Percentiles rank a stretch among this genome's conserved stretches.
Evolutionary conservation across 2,329 filamentous ascomycete species (phyloP).

Genomic region (Diplodia scrobiculata): DNA sequence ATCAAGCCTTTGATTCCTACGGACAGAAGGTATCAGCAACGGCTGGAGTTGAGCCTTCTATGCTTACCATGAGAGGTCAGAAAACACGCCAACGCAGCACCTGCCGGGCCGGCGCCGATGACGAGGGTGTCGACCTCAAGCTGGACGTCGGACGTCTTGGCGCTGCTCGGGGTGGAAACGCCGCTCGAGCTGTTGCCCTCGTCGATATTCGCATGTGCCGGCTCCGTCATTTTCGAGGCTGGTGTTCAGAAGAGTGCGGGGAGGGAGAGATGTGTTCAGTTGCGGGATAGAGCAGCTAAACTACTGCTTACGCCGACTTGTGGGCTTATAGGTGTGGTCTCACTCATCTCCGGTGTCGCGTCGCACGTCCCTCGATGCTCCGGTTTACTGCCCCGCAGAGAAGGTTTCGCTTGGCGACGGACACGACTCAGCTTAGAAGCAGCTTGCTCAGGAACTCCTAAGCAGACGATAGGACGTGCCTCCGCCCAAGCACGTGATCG

Average conservation of each 20-base stretch:
- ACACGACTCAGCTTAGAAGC: slow-evolving; percentile 14
- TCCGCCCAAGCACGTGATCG: neutral
- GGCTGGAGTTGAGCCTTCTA: neutral
- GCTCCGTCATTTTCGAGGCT: neutral
- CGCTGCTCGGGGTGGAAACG: neutral
- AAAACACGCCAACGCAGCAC: slow-evolving; percentile 59
- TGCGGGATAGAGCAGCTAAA: neutral
- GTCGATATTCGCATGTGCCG: neutral
- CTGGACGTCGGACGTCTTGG: neutral
- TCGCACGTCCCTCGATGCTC: slow-evolving; percentile 3
- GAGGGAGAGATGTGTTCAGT: neutral
- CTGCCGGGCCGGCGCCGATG: slow-evolving; percentile 58
- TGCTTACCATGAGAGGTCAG: slow-evolving; percentile 51
- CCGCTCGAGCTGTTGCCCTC: slow-evolving; percentile 1
- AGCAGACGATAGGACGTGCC: slow-evolving; percentile 4
- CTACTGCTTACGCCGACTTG: neutral
- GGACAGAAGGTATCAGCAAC: neutral
- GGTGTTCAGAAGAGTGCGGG: neutral
- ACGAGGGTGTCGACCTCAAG: slow-evolving; percentile 54
- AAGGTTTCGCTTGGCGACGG: neutral
- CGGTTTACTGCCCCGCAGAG: slow-evolving; percentile 1
- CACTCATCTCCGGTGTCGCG: neutral
- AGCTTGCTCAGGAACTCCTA: neutral
- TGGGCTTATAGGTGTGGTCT: neutral
- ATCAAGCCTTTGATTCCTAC: slow-evolving; percentile 57